Base-by-base conservation (phyloP, 345 rosid genomes). In the Salix brachista region DNA sequence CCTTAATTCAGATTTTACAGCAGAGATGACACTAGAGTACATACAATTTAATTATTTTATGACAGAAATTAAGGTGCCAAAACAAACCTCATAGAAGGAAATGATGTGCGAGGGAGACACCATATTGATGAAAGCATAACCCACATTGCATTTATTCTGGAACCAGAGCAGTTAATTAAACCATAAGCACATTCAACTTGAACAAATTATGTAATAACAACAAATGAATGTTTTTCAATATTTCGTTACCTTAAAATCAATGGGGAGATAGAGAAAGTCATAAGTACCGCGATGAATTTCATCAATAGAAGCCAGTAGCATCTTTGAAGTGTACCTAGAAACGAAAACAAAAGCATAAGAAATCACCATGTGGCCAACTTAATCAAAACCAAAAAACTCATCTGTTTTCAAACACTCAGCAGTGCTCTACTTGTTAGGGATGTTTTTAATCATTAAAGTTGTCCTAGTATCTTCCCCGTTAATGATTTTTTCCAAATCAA, bases 281-380 rank as follows among this genome's bases (percentile, higher is more conserved):
- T 91, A 91, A 30, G 96, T 85, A 78, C 96, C 96, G 67, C 83
- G 86, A 79, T 91, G 89, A 72, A 90, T 84, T 80, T 91, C 96
- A 74, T 91, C 96, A 79, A 91, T 91, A 69, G 96, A 92, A 79
- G 91, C 86, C 71, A 91, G 85, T 79, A 91, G 92, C 96, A 91
- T 91, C 90, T 91, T 91, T 42, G 94, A 88, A 32, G 96, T 91
- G 71, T 91, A 91, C 86, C 96, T 91, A 82, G 52, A 62, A 42
- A 25, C 4, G 41, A 41, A n/a, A 66, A 26, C 7, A 68, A 68
- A 13, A 48, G 23, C 36, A 14, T 23, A 23, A 76, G 58, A 74
- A 26, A 76, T 44, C 23, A 23, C 18, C 56, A 26, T 18, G 39
- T n/a, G 64, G 21, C 34, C 41, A 69, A 39, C n/a, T n/a, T 16